These are phyloP conservation scores for Neurospora pannonica DNA, from an alignment of 495 filamentous ascomycete species.

Conservation along the genomic window DNA sequence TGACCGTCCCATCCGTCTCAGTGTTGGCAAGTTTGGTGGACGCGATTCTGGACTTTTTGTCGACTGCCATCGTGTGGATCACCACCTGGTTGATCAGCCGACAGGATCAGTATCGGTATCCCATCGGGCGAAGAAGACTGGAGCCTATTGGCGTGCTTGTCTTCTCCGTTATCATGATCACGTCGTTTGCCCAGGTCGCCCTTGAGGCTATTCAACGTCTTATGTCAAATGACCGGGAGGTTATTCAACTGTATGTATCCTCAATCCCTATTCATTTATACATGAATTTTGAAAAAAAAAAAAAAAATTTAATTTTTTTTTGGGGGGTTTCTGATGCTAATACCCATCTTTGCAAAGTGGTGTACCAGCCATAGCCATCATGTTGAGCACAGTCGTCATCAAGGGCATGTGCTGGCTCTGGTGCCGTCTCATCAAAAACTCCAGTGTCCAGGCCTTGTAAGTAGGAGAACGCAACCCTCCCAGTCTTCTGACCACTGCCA, in stretches of 20 bases:
- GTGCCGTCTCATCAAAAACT: conserved; percentile 83
- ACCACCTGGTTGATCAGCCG: conserved; percentile 67
- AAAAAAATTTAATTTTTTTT: too few species aligned
- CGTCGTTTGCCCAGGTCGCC: conserved; percentile 77
- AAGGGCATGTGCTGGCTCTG: conserved; percentile 82
- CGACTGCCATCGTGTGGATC: conserved; percentile 77
- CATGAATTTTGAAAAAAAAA: too few species aligned
- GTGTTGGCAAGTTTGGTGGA: conserved; percentile 86
- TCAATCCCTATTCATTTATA: too few species aligned
- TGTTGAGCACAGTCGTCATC: conserved; percentile 72
- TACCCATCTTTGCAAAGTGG: conserved; percentile 25
- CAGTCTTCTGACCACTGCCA: too few species aligned
- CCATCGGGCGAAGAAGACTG: conserved; percentile 63
- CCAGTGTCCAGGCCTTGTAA: conserved; percentile 71
- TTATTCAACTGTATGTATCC: conserved; percentile 52
- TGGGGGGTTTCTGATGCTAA: background rate
- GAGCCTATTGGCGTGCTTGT: conserved; percentile 73
- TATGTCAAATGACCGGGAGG: conserved; percentile 49
- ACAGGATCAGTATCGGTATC: conserved; percentile 73
- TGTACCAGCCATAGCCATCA: conserved; percentile 66
- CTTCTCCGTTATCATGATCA: conserved; percentile 79
- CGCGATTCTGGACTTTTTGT: conserved; percentile 76
- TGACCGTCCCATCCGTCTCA: conserved; percentile 74
- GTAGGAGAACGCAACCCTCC: conserved; percentile 25
- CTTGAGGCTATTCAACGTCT: conserved; percentile 62